Evolutionary conservation across 768 basidiomycete genomes (phyloP).

Genomic region (Mycena maculata): DNA sequence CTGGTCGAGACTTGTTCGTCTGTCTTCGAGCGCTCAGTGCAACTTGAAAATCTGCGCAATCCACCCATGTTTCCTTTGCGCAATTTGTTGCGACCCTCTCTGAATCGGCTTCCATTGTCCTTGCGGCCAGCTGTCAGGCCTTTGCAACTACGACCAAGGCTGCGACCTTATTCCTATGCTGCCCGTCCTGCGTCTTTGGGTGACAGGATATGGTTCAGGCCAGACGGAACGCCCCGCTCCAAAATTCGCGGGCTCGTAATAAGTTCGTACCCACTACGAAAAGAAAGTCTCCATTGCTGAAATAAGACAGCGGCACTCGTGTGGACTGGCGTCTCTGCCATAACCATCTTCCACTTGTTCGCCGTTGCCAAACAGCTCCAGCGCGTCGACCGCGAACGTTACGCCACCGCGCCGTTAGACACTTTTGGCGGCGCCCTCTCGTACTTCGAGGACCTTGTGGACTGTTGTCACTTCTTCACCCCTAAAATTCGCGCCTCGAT

Average conservation of each 20-base stretch:
- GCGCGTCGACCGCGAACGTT: too few relatives aligned
- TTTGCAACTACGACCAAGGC: background rate
- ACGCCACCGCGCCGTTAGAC: too few relatives aligned
- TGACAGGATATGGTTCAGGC: constrained; percentile 28
- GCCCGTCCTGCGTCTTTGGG: constrained; percentile 21
- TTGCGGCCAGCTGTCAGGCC: background rate
- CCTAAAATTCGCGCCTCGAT: too few relatives aligned
- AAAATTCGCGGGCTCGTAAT: constrained; percentile 33
- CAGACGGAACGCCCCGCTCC: constrained; percentile 27
- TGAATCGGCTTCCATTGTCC: background rate
- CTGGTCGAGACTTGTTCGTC: too few relatives aligned
- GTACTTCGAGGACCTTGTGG: too few relatives aligned
- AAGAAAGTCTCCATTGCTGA: background rate
- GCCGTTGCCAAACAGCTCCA: too few relatives aligned
- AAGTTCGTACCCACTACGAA: background rate
- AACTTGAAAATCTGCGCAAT: background rate
- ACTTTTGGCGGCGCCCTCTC: too few relatives aligned
- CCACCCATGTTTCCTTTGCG: constrained; percentile 14
- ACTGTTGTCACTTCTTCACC: too few relatives aligned
- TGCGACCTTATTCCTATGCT: constrained; percentile 12
- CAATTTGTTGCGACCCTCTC: background rate
- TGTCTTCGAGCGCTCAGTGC: background rate
- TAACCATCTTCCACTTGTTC: too few relatives aligned
- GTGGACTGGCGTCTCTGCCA: too few relatives aligned
- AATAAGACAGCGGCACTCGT: too few relatives aligned